Base-by-base conservation (phyloP, 2,329 filamentous ascomycete species). In the Lecanicillium sp. region DNA sequence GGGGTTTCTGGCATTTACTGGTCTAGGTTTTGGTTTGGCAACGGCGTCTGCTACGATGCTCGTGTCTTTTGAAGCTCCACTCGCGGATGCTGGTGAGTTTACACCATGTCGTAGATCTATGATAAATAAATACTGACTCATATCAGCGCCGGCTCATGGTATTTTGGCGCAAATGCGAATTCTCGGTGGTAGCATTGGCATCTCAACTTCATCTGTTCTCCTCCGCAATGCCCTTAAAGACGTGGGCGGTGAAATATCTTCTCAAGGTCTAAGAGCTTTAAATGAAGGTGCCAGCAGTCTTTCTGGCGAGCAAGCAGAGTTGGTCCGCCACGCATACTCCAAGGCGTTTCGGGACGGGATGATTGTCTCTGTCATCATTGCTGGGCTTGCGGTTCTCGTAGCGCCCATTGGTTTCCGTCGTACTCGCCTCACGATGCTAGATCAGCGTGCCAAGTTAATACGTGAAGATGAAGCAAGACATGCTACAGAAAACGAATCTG, bases 141-240 rank as follows among this genome's bases (percentile, higher is more conserved):
- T n/a, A n/a, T n/a, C 30, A 73, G 70, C 70, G 11, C 57, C 68
- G 9, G 68, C 70, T 0, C 72, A 76, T 45, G 72, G 70, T 1
- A 65, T 75, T 29, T 49, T 75, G 11, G 66, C 71, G 0, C 70
- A 75, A 40, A 52, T 65, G 17, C 63, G 71, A 22, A 64, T 75
- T 16, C 56, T 75, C 1, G 72, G 72, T 4, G 71, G 72, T 5
- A 73, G 70, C 41, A 55, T 75, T 19, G 72, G 72, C 3, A 73
- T 76, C 37, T 68, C 72, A 3, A 61, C 66, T 2, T 75, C 70
- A 15, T 67, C 71, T 1, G 65, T 67, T 13, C 59, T 74, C 13
- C 48, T 72, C 47, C 31, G 56, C 43, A 35, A 58, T 49, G 47
- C 56, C 55, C 30, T 52, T 6, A 41, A 52, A 3, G 45, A 53